Base-by-base conservation (phyloP, 148 eudicot species). In the Cornus kousa region DNA sequence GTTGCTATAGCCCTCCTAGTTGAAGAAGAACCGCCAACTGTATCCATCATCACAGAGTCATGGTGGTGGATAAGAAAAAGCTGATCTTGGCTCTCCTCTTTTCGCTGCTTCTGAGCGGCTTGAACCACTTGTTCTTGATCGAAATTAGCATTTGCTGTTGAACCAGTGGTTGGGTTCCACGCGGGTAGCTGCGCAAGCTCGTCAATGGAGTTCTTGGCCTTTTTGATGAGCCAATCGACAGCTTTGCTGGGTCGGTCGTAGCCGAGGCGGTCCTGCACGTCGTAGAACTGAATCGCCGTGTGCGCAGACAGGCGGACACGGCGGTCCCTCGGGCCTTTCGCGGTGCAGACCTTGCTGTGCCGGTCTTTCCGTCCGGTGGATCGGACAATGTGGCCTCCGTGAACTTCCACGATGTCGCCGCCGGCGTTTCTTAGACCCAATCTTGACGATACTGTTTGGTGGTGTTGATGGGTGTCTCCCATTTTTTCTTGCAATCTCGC, bases 241-340 rank as follows among this genome's bases (percentile, higher is more conserved):
- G 98, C 98, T 72, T 94, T 94, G 65, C 98, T 94, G 35, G 98
- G 98, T 1, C 98, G 83, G 80, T 94, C 98, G 65, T 90, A 94
- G 24, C 98, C 98, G 12, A 94, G 87, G 9, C 98, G 82, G 67
- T 94, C 98, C 33, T 94, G 98, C 4, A 94, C 94, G 78, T 94
- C 98, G 78, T 94, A 94, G 79, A 94, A 94, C 35, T 94, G 97
- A 43, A 94, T 94, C 13, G 98, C 98, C 0, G 98, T 94, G 82
- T 94, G 90, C 14, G 98, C 98, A 0, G 98, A 87, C 8, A 94
- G 85, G 16, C 98, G 83, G 22, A 94, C 98, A 12, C 98, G 90
- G 23, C 98, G 81, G 88, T 94, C 98, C 65, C 98, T 85, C 5
- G 98, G 94, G 4, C 98, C 98, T 72, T 94, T 94, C 2, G 97